A percentile compares a stretch with the other conserved stretches of the same genome.
Conservation (phyloP, 257 asterid genomes). For the Solanum okadae region DNA sequence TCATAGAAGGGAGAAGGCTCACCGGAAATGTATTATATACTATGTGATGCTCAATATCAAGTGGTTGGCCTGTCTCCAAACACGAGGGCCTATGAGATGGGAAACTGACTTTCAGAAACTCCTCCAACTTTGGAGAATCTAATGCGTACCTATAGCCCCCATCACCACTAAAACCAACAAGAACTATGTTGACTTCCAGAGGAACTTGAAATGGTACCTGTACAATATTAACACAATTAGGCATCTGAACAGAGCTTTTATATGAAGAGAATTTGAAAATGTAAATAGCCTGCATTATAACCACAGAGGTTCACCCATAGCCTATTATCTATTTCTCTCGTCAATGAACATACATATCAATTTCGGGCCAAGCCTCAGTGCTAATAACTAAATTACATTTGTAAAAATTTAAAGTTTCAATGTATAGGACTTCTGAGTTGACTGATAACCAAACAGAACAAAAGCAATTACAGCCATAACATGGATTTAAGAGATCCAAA, state of each 20-base stretch:
- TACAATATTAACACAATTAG: conserved; percentile 9
- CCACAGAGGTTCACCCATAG: neutral
- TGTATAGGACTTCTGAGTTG: neutral
- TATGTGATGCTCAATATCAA: conserved; percentile 94
- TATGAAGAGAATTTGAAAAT: neutral
- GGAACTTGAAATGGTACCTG: conserved; percentile 99
- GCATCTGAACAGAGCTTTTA: neutral
- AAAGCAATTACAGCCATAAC: neutral
- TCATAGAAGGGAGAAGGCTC: conserved; percentile 22
- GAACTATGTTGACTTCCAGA: conserved; percentile 92
- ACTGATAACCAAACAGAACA: neutral
- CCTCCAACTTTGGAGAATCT: conserved; percentile 84
- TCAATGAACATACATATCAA: neutral
- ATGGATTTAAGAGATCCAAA: neutral
- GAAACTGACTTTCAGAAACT: conserved; percentile 73
- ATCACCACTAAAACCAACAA: conserved; percentile 81
- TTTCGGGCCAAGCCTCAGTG: neutral
- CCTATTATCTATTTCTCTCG: neutral
- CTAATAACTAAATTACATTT: neutral
- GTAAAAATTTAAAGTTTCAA: neutral
- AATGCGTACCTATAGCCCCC: conserved; percentile 83
- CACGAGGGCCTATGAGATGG: conserved; percentile 91
- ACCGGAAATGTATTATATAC: conserved; percentile 81
- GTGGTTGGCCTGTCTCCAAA: conserved; percentile 91
- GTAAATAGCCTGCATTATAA: neutral